Evolutionary conservation across 73 alveolate genomes (phyloP).

Genomic region (Paramecium sexaurelia): DNA sequence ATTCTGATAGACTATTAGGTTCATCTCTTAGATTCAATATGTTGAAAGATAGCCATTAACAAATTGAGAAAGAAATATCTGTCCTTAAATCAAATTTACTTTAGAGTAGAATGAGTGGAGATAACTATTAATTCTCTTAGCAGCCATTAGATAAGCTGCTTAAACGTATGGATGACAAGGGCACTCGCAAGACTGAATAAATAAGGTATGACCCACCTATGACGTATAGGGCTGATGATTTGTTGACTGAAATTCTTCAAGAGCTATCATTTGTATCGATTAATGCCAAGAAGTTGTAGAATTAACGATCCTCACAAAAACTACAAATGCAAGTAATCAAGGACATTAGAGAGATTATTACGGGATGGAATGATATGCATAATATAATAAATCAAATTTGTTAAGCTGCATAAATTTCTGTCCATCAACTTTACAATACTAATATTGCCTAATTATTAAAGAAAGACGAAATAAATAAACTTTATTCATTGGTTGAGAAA

Average conservation of each 20-base stretch:
- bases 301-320: background rate
- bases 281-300: conserved; percentile 26
- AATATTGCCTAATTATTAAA: background rate
- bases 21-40: conserved; percentile 1
- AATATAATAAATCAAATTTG: background rate
- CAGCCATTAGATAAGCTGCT: background rate
- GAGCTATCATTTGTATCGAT: background rate
- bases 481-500: background rate
- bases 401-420: background rate
- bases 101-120: conserved; percentile 32
- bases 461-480: background rate
- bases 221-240: conserved; percentile 42
- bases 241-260: conserved; percentile 3
- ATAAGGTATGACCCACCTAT: conserved; percentile 36
- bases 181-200: conserved; percentile 22
- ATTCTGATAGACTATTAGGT: background rate
- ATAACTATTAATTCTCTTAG: background rate
- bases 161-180: background rate
- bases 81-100: background rate
- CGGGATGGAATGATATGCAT: background rate
- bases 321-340: background rate
- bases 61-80: background rate
- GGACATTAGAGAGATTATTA: background rate
- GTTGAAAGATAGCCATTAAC: background rate
- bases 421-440: background rate